Evolutionary conservation across 768 basidiomycete genomes (phyloP).

Genomic region (Amanita brunnescens): DNA sequence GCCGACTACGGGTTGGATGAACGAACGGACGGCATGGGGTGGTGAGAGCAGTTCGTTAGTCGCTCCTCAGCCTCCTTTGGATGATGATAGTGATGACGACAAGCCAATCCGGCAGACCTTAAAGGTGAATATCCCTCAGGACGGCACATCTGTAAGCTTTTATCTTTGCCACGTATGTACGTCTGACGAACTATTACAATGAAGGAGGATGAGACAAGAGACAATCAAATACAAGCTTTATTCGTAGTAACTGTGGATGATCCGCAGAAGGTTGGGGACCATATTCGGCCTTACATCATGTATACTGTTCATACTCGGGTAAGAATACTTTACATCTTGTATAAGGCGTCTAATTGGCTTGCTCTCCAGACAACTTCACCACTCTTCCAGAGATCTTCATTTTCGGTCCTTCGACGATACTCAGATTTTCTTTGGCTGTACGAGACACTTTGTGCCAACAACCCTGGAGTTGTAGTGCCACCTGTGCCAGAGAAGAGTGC

Average conservation of each 20-base stretch:
- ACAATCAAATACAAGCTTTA: constrained; percentile 53
- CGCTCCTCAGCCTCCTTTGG: constrained; percentile 15
- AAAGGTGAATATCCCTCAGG: constrained; percentile 21
- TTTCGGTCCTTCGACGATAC: constrained; percentile 94
- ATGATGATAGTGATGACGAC: constrained; percentile 63
- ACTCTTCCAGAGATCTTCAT: constrained; percentile 69
- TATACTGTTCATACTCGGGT: constrained; percentile 93
- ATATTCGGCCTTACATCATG: constrained; percentile 88
- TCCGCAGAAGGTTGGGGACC: constrained; percentile 95
- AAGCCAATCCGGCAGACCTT: constrained; percentile 51
- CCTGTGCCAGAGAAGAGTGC: constrained; percentile 94
- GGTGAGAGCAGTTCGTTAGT: constrained; percentile 11
- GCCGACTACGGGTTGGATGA: constrained; percentile 20
- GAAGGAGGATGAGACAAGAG: constrained; percentile 13
- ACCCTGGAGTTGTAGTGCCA: constrained; percentile 95
- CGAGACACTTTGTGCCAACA: constrained; percentile 79
- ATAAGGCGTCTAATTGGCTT: background rate
- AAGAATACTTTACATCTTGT: constrained; percentile 15
- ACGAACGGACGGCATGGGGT: constrained; percentile 5
- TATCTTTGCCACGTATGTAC: background rate
- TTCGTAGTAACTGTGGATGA: constrained; percentile 92
- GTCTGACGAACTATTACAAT: background rate
- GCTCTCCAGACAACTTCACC: constrained; percentile 70
- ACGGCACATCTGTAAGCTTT: constrained; percentile 21
- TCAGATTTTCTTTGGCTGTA: constrained; percentile 98